Conservation (phyloP, 2,329 filamentous ascomycete genomes). For the Trichoderma sp. region DNA sequence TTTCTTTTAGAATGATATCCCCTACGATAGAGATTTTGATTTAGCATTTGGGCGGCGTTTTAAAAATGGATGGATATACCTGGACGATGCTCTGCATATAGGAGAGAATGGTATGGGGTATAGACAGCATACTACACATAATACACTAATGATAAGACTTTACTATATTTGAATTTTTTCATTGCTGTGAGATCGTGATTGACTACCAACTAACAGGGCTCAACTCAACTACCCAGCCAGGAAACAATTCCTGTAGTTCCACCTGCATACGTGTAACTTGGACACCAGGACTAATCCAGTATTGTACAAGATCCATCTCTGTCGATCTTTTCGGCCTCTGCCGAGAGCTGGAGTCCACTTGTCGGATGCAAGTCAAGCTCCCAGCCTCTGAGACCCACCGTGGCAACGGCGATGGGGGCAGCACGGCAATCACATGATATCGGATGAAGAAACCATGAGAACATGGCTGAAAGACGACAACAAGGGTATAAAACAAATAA, state of each 20-base stretch:
- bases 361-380: not conserved
- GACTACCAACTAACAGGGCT: not conserved
- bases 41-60: slow-evolving; percentile 16
- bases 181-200: not conserved
- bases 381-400: not conserved
- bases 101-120: not conserved
- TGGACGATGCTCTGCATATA: not conserved
- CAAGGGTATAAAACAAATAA: not conserved
- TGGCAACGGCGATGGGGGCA: not conserved
- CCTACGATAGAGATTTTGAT: not conserved
- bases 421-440: not conserved
- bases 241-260: not conserved
- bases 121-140: not conserved
- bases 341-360: not conserved
- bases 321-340: not conserved
- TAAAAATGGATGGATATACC: not conserved
- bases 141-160: not conserved
- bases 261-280: not conserved
- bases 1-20: slow-evolving; percentile 8
- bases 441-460: not conserved
- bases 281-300: not conserved
- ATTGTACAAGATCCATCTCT: not conserved
- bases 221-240: not conserved
- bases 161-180: not conserved
- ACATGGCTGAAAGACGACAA: not conserved